Evolutionary conservation across 371 early-diverging fungal genomes (phyloP).

Genomic region (Apophysomyces ossiformis): DNA sequence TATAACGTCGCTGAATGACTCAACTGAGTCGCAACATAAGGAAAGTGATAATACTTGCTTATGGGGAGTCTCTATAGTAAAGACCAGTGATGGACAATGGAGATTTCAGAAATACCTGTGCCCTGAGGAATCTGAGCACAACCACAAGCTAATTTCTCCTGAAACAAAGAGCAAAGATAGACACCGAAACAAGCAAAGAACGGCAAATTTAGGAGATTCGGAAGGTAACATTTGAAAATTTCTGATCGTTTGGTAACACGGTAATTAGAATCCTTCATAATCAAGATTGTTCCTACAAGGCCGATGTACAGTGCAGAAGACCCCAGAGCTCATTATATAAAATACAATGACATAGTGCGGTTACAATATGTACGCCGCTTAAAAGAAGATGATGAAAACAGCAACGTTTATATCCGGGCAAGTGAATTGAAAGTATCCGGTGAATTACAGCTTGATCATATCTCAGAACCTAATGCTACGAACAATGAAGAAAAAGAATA

Average conservation of each 20-base stretch:
- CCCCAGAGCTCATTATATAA: neutral
- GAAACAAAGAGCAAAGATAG: neutral
- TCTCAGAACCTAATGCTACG: neutral
- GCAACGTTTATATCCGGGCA: neutral
- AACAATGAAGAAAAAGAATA: neutral
- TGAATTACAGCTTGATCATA: neutral
- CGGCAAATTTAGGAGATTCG: neutral
- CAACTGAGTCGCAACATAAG: neutral
- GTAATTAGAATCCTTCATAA: neutral
- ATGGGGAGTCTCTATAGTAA: neutral
- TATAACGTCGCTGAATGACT: neutral
- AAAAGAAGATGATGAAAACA: neutral
- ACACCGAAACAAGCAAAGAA: neutral
- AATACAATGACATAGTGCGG: neutral
- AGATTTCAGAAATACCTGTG: neutral
- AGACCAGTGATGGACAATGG: neutral
- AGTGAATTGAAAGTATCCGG: neutral
- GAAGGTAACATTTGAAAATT: neutral
- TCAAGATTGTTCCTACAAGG: neutral
- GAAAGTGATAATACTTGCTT: neutral
- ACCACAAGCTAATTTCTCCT: neutral
- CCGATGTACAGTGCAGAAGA: neutral
- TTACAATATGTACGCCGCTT: neutral
- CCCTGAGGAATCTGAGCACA: neutral
- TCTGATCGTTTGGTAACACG: neutral